Percentiles rank a stretch among this genome's conserved stretches.
Conservation (phyloP, 2,329 filamentous ascomycete species). For the Arthrobotrys megalospora region DNA sequence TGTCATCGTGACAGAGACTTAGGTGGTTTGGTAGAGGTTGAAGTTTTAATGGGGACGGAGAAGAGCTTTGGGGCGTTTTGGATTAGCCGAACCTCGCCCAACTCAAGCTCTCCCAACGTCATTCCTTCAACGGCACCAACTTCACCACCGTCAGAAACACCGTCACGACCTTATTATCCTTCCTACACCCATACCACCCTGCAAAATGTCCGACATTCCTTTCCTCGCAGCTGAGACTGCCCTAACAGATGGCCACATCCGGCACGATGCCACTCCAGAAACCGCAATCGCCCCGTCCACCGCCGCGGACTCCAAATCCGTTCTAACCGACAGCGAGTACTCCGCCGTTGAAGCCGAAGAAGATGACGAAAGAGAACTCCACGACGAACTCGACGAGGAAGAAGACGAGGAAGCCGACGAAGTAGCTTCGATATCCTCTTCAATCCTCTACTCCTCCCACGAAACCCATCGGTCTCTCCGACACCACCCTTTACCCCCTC, state of each 20-base stretch:
- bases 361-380: slow-evolving; percentile 32
- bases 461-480: slow-evolving; percentile 65
- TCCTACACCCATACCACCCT: neutral
- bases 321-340: slow-evolving; percentile 49
- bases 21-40: neutral
- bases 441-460: slow-evolving; percentile 72
- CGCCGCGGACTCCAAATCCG: slow-evolving; percentile 50
- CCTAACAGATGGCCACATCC: slow-evolving; percentile 52
- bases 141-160: slow-evolving; percentile 5
- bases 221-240: slow-evolving; percentile 47
- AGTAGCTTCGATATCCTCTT: slow-evolving; percentile 79
- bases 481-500: slow-evolving; percentile 78
- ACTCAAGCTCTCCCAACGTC: slow-evolving; percentile 41
- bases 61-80: slow-evolving; percentile 17
- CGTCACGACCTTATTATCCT: slow-evolving; percentile 11
- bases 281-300: slow-evolving; percentile 55
- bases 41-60: slow-evolving; percentile 4
- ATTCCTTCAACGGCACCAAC: slow-evolving; percentile 24
- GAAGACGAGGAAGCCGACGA: slow-evolving; percentile 71
- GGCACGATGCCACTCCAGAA: slow-evolving; percentile 41
- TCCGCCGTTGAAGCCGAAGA: slow-evolving; percentile 41
- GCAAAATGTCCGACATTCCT: slow-evolving; percentile 48
- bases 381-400: slow-evolving; percentile 63
- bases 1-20: slow-evolving; percentile 74
- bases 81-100: slow-evolving; percentile 42